Evolutionary conservation across 805 yeast genomes (phyloP), one percentile per base, ranked within the genome.

Genomic region (Naumovozyma baii): DNA sequence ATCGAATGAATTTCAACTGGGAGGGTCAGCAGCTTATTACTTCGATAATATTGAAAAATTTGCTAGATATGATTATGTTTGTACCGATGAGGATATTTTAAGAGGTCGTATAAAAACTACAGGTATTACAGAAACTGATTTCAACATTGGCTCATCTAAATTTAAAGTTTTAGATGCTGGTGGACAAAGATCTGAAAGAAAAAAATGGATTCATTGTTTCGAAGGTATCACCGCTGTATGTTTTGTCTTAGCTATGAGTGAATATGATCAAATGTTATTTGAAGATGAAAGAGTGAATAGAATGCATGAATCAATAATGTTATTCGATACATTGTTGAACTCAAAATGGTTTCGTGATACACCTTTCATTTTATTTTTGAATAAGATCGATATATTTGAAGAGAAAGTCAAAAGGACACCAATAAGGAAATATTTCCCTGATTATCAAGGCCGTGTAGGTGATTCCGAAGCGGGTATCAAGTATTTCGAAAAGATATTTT

Each of bases 151-250:
- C 8, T 70, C 76, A 2, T 72, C 77, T 35, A 74, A 70, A 47
- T 80, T 88, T 57, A 78, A 77, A 52, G 84, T 92, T 32, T 65
- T 87, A 33, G 98, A 92, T 68, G 97, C 96, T 3, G 98, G 98
- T 39, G 98, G 98, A 2, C 96, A 88, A 63, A 66, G 96, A 44
- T 76, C 85, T 16, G 96, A 88, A 59, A 71, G 96, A 44, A 77
- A 81, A 50, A 88, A 88, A 59, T 88, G 96, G 96, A 83, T 88
- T 46, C 95, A 87, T 55, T 85, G 94, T 55, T 88, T 88, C 62
- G 92, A 88, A 54, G 85, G 83, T 45, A 83, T 90, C 37, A 82
- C 95, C 0, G 83, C 94, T 3, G 81, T 94, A 0, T 60, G 90
- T 30, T 92, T 86, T 60, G 95, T 90, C 5, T 72, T 83, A 15